These are phyloP conservation scores for Manihot esculenta DNA, from an alignment of 441 rosid genomes.

Conservation along the genomic window DNA sequence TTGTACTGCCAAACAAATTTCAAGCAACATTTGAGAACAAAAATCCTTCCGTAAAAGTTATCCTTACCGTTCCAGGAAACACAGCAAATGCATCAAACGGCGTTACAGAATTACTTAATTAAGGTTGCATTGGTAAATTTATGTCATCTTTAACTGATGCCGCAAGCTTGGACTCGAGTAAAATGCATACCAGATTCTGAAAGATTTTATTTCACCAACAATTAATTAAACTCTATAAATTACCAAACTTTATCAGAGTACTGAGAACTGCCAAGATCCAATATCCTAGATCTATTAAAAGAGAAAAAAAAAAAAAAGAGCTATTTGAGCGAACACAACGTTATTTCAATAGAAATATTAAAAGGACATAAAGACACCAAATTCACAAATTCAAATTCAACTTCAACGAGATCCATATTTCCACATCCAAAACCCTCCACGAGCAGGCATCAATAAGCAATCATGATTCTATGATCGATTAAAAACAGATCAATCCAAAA, in stretches of 20 bases:
- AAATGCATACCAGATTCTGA: too few species aligned
- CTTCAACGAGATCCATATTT: constrained; percentile 12
- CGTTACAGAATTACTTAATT: too few species aligned
- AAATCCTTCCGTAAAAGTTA: not conserved
- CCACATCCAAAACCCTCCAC: not conserved
- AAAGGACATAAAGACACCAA: not conserved
- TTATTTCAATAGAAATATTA: not conserved
- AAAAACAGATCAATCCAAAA: constrained; percentile 17
- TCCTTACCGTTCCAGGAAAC: not conserved
- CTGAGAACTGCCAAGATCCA: constrained; percentile 8
- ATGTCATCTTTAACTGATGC: not conserved
- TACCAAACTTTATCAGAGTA: not conserved
- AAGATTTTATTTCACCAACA: not conserved
- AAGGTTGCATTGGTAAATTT: too few species aligned
- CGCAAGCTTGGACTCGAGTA: not conserved
- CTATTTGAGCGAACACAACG: not conserved
- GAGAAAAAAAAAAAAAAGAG: not conserved
- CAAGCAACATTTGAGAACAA: not conserved
- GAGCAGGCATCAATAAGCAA: not conserved
- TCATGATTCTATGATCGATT: not conserved
- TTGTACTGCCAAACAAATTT: too few species aligned
- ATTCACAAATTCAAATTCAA: not conserved
- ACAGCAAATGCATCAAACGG: not conserved
- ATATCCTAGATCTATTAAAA: constrained; percentile 3
- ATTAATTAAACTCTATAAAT: not conserved